Base-by-base conservation (phyloP, 1,284 basidiomycete species). In the Fomitopsis pinicola region DNA sequence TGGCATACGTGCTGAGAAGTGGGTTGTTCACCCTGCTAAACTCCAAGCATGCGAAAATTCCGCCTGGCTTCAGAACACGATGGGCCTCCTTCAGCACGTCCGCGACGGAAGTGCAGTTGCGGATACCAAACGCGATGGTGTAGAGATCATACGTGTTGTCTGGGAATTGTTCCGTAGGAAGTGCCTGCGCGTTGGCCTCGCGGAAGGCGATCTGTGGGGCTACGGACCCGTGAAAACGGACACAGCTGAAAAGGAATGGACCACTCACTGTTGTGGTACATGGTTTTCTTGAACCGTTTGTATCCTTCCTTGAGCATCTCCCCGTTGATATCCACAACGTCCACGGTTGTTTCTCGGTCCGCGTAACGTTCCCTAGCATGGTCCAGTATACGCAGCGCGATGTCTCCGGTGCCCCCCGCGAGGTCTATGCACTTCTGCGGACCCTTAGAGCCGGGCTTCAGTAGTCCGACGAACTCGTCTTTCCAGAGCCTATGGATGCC, bases 401-500 rank as follows among this genome's bases (percentile, higher is more conserved):
- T 97, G 79, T 99, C 97, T 17, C 97, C 97, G 6, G 95, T 99
- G 46, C 97, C 97, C 44, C 97, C 97, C 0, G 97, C 97, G 36
- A 99, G 94, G 73, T 99, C 97, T 59, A 99, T 88, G 74, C 95
- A 97, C 66, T 83, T 85, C 72, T 86, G 71, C 0, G 89, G 83
- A 0, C 89, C 88, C 55, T 81, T 85, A 61, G 82, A 81, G 28
- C 91, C 91, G 0, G 97, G 97, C 67, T 90, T 85, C 63, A 99
- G 79, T 4, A 82, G 79, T 7, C 87, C 82, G 45, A 99, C 91
- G 73, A 94, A 95, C 48, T 88, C 84, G 76, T 98, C 95, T 78
- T 99, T 99, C 97, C 97, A 99, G 33, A 99, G 78, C 52, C 97
- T 85, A 73, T 99, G 97, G 30, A 99, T 91, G 38, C 97, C 97